Base-by-base conservation (phyloP, 352 stramenopile species). In the Phytopythium mirpurense region DNA sequence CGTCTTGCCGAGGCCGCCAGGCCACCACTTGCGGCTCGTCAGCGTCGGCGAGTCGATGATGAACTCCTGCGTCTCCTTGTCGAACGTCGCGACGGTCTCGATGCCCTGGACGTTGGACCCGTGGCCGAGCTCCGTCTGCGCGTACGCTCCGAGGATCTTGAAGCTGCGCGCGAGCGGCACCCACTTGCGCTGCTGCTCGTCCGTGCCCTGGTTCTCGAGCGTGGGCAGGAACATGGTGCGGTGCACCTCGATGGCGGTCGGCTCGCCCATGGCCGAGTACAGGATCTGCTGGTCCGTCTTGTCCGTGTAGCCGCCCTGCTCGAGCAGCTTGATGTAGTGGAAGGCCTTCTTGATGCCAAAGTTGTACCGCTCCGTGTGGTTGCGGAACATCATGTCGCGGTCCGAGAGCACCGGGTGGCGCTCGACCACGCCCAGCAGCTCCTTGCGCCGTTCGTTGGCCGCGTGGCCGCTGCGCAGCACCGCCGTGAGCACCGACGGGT, bases 21-120 rank as follows among this genome's bases (percentile, higher is more conserved):
- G 93, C 96, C 96, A 99, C 82, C 96, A 98, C 68, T 98, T 99
- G 56, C 80, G 75, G 48, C 77, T 86, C 29, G 94, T 98, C 24
- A 98, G 56, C 12, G 93, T 98, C 0, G 96, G 96, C 9, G 90
- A 96, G 70, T 98, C 63, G 50, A 99, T 84, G 24, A 98, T 72
- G 59, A 95, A 99, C 69, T 97, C 90, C 53, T 97, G 81, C 3
- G 69, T 78, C 24, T 79, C 64, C 44, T 85, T 83, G 37, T 98
- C 65, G 67, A 96, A 98, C 3, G 73, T 93, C 5, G 95, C 96
- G 1, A 86, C 96, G 1, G 95, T 99, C 69, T 97, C 86, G 18
- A 98, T 71, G 1, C 77, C 84, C 50, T 88, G 74, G 11, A 94
- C 75, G 62, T 98, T 98, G 35, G 74, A 96, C 15, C 94, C 94